Conservation (phyloP, 2,329 filamentous ascomycete genomes). For the Talaromyces amestolkiae region DNA sequence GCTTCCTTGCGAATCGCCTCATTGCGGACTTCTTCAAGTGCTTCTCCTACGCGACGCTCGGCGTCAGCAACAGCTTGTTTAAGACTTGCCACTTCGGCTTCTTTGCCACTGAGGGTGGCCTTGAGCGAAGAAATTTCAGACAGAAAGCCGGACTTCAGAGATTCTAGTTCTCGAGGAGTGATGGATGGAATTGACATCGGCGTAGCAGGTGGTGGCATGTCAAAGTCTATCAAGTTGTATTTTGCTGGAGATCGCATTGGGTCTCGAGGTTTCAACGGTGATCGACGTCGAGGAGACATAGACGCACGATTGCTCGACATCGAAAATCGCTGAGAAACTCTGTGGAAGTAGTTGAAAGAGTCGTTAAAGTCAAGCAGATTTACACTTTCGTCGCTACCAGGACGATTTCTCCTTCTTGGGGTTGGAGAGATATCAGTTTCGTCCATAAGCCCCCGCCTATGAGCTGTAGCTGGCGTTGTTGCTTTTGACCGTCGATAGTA, state of each 20-base stretch:
- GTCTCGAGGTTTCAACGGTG: conserved; percentile 44
- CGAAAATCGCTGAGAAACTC: conserved; percentile 47
- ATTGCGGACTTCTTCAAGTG: conserved; percentile 78
- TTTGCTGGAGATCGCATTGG: conserved; percentile 47
- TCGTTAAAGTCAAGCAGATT: conserved; percentile 89
- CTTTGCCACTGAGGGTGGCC: conserved; percentile 85
- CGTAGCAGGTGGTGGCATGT: conserved; percentile 89
- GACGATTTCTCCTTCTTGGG: conserved; percentile 49
- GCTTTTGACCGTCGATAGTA: conserved; percentile 24
- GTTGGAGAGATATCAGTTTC: conserved; percentile 43
- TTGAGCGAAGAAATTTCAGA: conserved; percentile 94
- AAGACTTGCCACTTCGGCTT: conserved; percentile 83
- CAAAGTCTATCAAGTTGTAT: conserved; percentile 78
- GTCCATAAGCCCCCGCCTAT: conserved; percentile 32
- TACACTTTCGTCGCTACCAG: conserved; percentile 59
- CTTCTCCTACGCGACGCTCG: conserved; percentile 85
- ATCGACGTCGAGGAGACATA: conserved; percentile 37
- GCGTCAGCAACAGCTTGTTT: conserved; percentile 87
- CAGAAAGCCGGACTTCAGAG: conserved; percentile 82
- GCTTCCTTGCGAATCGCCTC: conserved; percentile 69
- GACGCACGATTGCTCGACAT: conserved; percentile 37
- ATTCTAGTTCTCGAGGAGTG: conserved; percentile 87
- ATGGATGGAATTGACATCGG: conserved; percentile 87
- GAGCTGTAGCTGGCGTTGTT: conserved; percentile 51
- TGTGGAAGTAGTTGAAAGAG: conserved; percentile 60